These are phyloP conservation scores for Mucor piriformis DNA, from an alignment of 371 early-diverging fungal genomes.

Conservation along the genomic window DNA sequence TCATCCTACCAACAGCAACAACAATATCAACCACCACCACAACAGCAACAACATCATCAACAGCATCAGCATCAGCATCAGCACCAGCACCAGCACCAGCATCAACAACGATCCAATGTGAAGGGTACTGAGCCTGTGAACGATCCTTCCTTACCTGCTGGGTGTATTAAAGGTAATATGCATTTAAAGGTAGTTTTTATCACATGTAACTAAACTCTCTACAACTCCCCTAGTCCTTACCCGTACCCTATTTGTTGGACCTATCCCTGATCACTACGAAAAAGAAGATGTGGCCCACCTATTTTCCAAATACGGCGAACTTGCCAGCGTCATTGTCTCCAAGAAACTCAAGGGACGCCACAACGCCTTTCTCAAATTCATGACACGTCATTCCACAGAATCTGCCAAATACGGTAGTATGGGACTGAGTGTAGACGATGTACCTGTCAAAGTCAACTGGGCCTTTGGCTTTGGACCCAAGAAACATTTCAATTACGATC, in stretches of 20 bases:
- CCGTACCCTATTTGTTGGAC: constrained; percentile 52
- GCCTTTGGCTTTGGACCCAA: constrained; percentile 58
- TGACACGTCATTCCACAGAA: constrained; percentile 32
- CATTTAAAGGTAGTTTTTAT: not conserved
- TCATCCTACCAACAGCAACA: not conserved
- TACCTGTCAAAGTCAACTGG: constrained; percentile 49
- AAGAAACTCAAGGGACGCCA: constrained; percentile 31
- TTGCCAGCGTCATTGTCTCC: constrained; percentile 48
- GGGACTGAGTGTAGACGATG: constrained; percentile 27
- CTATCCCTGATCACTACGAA: constrained; percentile 42
- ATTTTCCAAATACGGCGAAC: constrained; percentile 43
- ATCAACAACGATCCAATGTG: not conserved
- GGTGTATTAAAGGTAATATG: constrained; percentile 48
- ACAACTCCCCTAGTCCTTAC: constrained; percentile 52
- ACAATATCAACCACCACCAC: too few species aligned
- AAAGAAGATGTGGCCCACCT: constrained; percentile 37
- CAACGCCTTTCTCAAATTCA: constrained; percentile 49
- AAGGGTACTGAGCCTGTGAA: constrained; percentile 25
- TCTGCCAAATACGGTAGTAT: constrained; percentile 32
- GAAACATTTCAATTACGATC: constrained; percentile 46
- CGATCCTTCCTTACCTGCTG: constrained; percentile 40
- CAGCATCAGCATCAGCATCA: too few species aligned
- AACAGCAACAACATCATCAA: too few species aligned
- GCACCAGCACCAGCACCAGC: too few species aligned
- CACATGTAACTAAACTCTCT: too few species aligned